Evolutionary conservation across 192 early-diverging fungal species (phyloP), one percentile per base, ranked within the genome.

Genomic region (Linnemannia schmuckeri): DNA sequence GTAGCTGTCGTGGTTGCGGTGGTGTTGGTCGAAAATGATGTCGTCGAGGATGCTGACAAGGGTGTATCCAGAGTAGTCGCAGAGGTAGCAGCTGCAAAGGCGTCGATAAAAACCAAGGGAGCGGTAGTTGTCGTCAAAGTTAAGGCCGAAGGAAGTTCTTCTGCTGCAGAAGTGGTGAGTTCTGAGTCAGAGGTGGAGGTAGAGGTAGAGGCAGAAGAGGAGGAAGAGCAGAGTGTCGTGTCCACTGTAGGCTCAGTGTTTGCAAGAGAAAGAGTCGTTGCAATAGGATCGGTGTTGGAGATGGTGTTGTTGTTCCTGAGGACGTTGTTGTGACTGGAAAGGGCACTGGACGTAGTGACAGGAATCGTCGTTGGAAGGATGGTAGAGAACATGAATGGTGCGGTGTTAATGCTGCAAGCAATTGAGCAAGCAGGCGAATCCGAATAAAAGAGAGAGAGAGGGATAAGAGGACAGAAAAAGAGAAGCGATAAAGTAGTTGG

Each of bases 401-500:
- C 27, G 30, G n/a, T 30, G 6, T 15, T 30, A 66, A 15, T 33
- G 61, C 61, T 66, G 30, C 73, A 44, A 74, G 42, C 46, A 42
- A 74, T n/a, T 18, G 73, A 74, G 73, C 7, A 44, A 74, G 44
- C 47, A 72, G 70, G 13, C 69, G 24, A 41, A 42, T 22, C 17
- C 17, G 49, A 66, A 35, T 10, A 37, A 57, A 18, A 17, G 61
- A 41, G 33, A 15, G 75, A 13, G 57, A 47, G n/a, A 61, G 61
- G 49, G 33, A 24, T 38, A 57, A 30, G 40, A 38, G 33, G 20
- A 8, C 15, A 52, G 69, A 70, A 35, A 55, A 37, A 77, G 52
- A 55, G 54, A 77, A 7, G 75, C 12, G 75, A 66, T 24, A 24
- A 66, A 52, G 49, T 22, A 4, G 49, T 18, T 49, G 47, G 47